Evolutionary conservation across 2,329 filamentous ascomycete species (phyloP), one percentile per base, ranked within the genome.

Genomic region (Arthrobotrys iridis): DNA sequence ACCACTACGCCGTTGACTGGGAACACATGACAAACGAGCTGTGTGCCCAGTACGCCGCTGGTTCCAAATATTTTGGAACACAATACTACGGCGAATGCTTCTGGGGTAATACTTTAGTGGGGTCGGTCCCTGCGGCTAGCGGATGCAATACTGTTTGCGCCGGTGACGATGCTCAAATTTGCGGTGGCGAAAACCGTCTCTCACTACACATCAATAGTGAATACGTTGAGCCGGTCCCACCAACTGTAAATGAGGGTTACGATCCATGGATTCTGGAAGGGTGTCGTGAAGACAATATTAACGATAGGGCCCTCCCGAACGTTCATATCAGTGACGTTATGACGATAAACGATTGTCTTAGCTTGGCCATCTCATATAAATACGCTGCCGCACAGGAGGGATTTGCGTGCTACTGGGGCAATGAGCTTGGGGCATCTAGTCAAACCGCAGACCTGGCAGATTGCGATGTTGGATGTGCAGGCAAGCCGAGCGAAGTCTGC

Each of bases 381-480:
- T 70, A 55, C 18, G 48, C 35, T 8, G 62, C 62, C 15, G 10
- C 43, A 1, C 62, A 66, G 24, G 62, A 48, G 13, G 62, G 62
- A 1, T 45, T 43, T 13, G 55, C 46, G 13, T 66, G 62, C 18
- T 66, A 66, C n/a, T 66, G 62, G 62, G 62, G 48, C 8, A 48
- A 66, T 28, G 57, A 55, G n/a, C 33, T 55, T 3, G 30, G 3
- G 18, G 20, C 41, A 8, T 26, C 60, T 7, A 43, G 20, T n/a
- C 28, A 40, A n/a, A 22, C 13, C 5, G 30, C 15, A 1, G 30
- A 52, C 43, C n/a, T 18, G 6, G 2, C 18, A 2, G 15, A 65
- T 11, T 65, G 60, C 18, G 37, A 52, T 30, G 40, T 20, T 18
- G 33, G n/a, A 11, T 65, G 60, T 28, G 45, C 13, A 7, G 60